These are phyloP conservation scores for Phytophthora palmivora DNA, from an alignment of 352 stramenopile species.

Conservation along the genomic window DNA sequence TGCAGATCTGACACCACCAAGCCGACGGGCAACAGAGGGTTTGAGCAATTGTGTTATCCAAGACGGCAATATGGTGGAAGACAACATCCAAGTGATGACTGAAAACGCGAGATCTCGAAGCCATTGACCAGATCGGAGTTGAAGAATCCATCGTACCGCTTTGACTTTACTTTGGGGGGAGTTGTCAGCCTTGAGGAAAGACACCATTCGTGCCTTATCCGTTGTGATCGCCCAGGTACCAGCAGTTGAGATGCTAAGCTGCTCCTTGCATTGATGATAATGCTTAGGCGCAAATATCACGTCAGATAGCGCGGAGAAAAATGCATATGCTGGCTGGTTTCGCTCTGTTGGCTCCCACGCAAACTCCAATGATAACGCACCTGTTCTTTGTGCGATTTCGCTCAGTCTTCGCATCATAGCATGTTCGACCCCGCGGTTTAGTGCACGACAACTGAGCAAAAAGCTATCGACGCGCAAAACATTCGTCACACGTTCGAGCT, in stretches of 20 bases:
- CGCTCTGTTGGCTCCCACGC: slow-evolving; percentile 70
- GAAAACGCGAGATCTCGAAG: slow-evolving; percentile 12
- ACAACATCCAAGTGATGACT: slow-evolving; percentile 24
- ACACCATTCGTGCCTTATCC: slow-evolving; percentile 33
- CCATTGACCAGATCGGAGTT: slow-evolving; percentile 2
- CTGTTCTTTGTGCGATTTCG: slow-evolving; percentile 31
- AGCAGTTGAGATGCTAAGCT: slow-evolving; percentile 4
- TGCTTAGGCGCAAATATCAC: slow-evolving; percentile 16
- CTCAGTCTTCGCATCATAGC: slow-evolving; percentile 63
- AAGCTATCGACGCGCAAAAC: slow-evolving; percentile 59
- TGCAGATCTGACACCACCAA: not conserved
- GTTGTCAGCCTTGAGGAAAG: slow-evolving; percentile 36
- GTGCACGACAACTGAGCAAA: slow-evolving; percentile 71
- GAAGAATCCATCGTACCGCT: slow-evolving; percentile 8
- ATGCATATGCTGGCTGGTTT: slow-evolving; percentile 62
- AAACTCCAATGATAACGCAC: slow-evolving; percentile 36
- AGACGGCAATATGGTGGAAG: slow-evolving; percentile 17
- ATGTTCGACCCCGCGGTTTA: slow-evolving; percentile 79
- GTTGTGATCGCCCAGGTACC: slow-evolving; percentile 32
- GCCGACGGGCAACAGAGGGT: slow-evolving; percentile 1
- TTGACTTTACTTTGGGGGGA: not conserved
- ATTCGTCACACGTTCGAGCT: slow-evolving; percentile 3
- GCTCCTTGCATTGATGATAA: not conserved
- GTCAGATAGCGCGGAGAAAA: slow-evolving; percentile 52
- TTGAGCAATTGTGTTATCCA: slow-evolving; percentile 13